Conservation (phyloP, 176 grass and related monocot species). For the Chrysopogon serrulatus region DNA sequence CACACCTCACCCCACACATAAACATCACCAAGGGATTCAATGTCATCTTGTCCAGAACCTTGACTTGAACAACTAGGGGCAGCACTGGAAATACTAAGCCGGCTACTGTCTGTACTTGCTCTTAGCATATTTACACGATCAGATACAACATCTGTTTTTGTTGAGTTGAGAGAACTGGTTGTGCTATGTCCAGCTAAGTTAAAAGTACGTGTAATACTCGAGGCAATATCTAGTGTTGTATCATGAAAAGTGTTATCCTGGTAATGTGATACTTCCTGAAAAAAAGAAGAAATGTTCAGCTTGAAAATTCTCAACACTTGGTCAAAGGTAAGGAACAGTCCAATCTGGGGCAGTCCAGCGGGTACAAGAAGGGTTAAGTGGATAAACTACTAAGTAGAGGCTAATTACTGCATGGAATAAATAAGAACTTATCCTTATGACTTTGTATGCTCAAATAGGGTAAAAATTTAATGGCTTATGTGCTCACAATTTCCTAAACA, state of each 20-base stretch:
- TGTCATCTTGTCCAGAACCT: conserved; percentile 70
- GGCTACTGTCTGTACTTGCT: conserved; percentile 62
- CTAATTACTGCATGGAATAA: not conserved
- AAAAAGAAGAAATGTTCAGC: not conserved
- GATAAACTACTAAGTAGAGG: not conserved
- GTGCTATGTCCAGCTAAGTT: conserved; percentile 27
- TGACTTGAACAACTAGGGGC: conserved; percentile 72
- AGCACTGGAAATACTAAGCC: conserved; percentile 80
- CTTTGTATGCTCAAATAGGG: not conserved
- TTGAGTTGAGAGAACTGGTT: conserved; percentile 30
- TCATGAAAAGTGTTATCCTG: conserved; percentile 35
- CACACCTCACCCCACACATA: conserved; percentile 95
- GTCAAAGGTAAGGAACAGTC: not conserved
- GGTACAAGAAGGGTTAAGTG: not conserved
- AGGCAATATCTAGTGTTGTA: conserved; percentile 45
- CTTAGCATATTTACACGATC: conserved; percentile 81
- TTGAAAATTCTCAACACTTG: not conserved
- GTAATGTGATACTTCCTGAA: conserved; percentile 61
- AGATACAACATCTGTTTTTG: conserved; percentile 63
- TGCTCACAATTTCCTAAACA: not conserved
- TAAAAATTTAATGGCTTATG: not conserved
- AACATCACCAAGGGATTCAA: conserved; percentile 90
- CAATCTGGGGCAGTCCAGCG: not conserved
- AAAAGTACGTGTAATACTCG: conserved; percentile 42
- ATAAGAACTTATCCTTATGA: not conserved